These are phyloP conservation scores for Leonotis leonurus DNA, from an alignment of 257 asterid species.

Conservation along the genomic window DNA sequence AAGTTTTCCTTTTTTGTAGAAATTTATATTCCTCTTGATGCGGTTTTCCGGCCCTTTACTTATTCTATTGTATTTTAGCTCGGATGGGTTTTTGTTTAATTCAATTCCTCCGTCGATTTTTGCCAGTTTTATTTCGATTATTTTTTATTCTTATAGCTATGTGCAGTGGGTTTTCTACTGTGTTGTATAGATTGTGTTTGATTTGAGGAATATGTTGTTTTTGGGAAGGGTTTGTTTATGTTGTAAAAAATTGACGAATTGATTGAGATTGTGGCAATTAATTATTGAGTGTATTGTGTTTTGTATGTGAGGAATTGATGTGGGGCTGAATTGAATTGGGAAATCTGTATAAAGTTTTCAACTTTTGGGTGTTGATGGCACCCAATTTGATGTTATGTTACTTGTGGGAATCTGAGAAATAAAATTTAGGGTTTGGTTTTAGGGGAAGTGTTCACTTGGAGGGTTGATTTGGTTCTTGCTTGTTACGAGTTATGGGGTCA, in stretches of 20 bases:
- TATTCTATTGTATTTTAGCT: conserved; percentile 12
- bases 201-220: conserved; percentile 23
- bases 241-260: conserved; percentile 19
- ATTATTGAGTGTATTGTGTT: neutral
- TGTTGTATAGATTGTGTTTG: conserved; percentile 35
- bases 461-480: conserved; percentile 13
- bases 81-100: conserved; percentile 27
- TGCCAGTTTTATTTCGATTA: neutral
- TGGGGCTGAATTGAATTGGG: conserved; percentile 4
- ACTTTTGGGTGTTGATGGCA: conserved; percentile 1
- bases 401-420: neutral
- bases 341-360: conserved; percentile 7
- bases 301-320: neutral
- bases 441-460: neutral
- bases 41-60: conserved; percentile 9
- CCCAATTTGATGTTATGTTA: conserved; percentile 4
- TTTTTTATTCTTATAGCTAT: conserved; percentile 22
- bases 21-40: neutral
- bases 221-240: conserved; percentile 27
- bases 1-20: conserved; percentile 17
- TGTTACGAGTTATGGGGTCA: conserved; percentile 17
- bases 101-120: conserved; percentile 9
- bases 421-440: neutral
- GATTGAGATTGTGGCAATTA: conserved; percentile 21
- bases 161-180: conserved; percentile 26